Percentiles rank a stretch among this genome's conserved stretches.
phyloP scores from a whole-genome alignment of 306 rosid genomes.

The Echinosophora koreensis region DNA sequence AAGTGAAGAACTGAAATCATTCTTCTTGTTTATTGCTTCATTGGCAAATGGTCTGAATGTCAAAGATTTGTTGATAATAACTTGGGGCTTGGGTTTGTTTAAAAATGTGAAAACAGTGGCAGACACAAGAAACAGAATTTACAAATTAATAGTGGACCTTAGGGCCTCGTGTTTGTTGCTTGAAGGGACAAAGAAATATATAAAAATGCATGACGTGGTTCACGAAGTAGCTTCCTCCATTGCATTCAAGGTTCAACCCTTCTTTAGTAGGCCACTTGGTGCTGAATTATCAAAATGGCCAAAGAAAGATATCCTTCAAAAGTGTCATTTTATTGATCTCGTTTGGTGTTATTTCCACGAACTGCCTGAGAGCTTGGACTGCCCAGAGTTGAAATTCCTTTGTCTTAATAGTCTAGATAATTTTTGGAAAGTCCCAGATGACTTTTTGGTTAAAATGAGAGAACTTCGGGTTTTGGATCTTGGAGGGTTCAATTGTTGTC shows the following conservation, averaged over 20 bases:
- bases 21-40: constrained; percentile 36
- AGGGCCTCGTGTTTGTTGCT: neutral
- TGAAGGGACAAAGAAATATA: neutral
- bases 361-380: neutral
- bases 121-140: too few species aligned
- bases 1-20: neutral
- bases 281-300: neutral
- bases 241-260: neutral
- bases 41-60: neutral
- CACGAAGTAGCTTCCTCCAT: neutral
- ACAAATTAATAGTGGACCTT: neutral
- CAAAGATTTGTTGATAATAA: too few species aligned
- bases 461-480: neutral
- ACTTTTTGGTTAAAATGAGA: too few species aligned
- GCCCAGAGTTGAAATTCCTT: neutral
- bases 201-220: neutral
- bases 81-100: too few species aligned
- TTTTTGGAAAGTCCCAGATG: too few species aligned
- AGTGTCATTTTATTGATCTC: neutral
- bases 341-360: neutral
- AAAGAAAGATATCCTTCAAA: neutral
- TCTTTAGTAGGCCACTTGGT: neutral
- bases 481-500: neutral
- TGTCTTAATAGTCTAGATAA: too few species aligned
- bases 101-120: too few species aligned